Evolutionary conservation across 768 basidiomycete species (phyloP), one percentile per base, ranked within the genome.

Genomic region (Leccinum barrowsii): DNA sequence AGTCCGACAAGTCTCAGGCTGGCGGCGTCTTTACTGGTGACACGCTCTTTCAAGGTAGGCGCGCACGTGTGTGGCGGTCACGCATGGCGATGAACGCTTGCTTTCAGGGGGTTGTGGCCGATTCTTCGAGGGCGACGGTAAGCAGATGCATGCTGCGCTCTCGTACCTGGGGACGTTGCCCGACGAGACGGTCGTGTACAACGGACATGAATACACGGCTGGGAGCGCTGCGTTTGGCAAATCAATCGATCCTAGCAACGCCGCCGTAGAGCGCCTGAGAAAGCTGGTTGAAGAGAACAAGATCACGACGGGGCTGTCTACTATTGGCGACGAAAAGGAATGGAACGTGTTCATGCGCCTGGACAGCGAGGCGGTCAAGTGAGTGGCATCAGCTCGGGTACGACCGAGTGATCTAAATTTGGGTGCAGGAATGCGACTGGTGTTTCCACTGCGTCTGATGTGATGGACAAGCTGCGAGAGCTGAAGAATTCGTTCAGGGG

Each of bases 331-430:
- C 63, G 96, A 98, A 77, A 94, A 94, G 75, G 78, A 85, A 62
- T 95, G 92, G 91, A 98, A 98, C 73, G 86, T 93, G 7, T 98
- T 98, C 73, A 94, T 97, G 92, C 82, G 94, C 17, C 74, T 94
- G 11, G 74, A 79, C 5, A 83, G 76, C 60, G 77, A 79, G 5
- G 78, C 83, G 5, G 83, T 94, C 34, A 77, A 77, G 92, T 92
- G 63, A 59, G 85, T 77, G 12, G 30, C 37, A 22, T 30, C 28
- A 1, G 6, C 17, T 50, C 6, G 57, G 17, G 17, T 7, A 28
- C 32, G 13, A 10, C 2, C 6, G 17, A 12, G 1, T 28, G 40
- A 44, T 8, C 4, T 46, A 22, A 56, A 50, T 12, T 51, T 28
- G 57, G 55, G 17, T 40, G 34, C 63, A 93, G 90, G 69, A 77